A percentile compares a stretch with the other conserved stretches of the same genome.
These are phyloP conservation scores for Penicillium arizonense DNA, from an alignment of 495 filamentous ascomycete genomes.

Conservation along the genomic window DNA sequence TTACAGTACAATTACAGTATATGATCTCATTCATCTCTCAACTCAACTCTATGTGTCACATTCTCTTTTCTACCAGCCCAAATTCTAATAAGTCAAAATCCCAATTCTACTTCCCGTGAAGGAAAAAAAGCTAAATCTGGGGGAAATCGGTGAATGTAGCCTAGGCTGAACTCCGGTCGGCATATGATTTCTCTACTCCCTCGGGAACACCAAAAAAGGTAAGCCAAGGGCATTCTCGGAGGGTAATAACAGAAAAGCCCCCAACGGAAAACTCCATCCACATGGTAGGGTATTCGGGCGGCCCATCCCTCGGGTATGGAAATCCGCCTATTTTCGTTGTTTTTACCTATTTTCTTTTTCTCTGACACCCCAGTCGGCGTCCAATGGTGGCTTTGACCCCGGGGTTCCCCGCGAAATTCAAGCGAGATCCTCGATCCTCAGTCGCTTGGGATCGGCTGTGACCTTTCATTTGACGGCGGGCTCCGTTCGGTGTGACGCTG, in stretches of 20 bases:
- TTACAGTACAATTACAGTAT: background rate
- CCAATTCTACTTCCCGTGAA: constrained; percentile 8
- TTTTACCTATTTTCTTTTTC: too few species aligned
- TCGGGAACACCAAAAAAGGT: constrained; percentile 27
- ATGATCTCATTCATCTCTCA: background rate
- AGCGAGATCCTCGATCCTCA: constrained; percentile 10
- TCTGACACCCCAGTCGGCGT: background rate
- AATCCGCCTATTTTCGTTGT: too few species aligned
- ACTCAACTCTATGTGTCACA: background rate
- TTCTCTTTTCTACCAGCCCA: constrained; percentile 4
- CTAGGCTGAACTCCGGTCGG: constrained; percentile 21
- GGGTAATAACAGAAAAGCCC: constrained; percentile 2
- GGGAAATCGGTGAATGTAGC: constrained; percentile 5
- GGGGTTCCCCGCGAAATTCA: constrained; percentile 9
- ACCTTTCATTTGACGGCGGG: constrained; percentile 1
- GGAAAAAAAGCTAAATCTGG: background rate
- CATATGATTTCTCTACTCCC: constrained; percentile 15
- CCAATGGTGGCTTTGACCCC: background rate
- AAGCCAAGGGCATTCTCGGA: constrained; percentile 18
- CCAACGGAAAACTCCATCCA: background rate
- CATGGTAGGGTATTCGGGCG: constrained; percentile 11
- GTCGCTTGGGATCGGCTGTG: constrained; percentile 1
- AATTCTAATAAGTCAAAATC: constrained; percentile 9
- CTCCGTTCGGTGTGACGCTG: constrained; percentile 9
- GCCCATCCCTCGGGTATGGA: constrained; percentile 6